Conservation (phyloP, 2,329 filamentous ascomycete species). For the Colletotrichum incanum region DNA sequence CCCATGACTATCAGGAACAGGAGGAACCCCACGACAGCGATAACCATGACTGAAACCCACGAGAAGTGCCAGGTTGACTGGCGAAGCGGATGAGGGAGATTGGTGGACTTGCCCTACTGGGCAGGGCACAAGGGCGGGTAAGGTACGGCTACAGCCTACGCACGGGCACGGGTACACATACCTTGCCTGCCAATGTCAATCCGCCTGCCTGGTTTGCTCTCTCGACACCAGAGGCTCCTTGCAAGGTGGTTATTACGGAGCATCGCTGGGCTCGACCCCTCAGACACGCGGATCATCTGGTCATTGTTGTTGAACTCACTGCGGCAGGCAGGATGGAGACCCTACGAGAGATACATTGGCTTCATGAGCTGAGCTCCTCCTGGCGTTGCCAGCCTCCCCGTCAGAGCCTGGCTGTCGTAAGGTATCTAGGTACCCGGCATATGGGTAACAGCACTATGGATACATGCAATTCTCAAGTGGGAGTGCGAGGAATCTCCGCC, state of each 20-base stretch:
- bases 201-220: slow-evolving; percentile 30
- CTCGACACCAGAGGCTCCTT: not conserved
- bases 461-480: not conserved
- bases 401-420: not conserved
- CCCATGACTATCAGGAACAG: slow-evolving; percentile 13
- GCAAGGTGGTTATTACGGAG: slow-evolving; percentile 24
- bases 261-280: slow-evolving; percentile 17
- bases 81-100: slow-evolving; percentile 11
- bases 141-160: slow-evolving; percentile 17
- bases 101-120: slow-evolving; percentile 37
- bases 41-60: slow-evolving; percentile 10
- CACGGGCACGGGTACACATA: slow-evolving; percentile 16
- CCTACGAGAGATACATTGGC: not conserved
- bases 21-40: slow-evolving; percentile 6
- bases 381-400: not conserved
- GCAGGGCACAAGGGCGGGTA: slow-evolving; percentile 23
- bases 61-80: slow-evolving; percentile 14
- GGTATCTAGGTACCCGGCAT: not conserved
- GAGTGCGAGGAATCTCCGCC: not conserved
- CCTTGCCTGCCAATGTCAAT: slow-evolving; percentile 27
- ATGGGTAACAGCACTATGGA: not conserved
- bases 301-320: slow-evolving; percentile 13
- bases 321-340: slow-evolving; percentile 10
- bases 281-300: slow-evolving; percentile 29
- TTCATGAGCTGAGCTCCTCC: not conserved